Evolutionary conservation across 1,139 yeast species (phyloP).

Genomic region (Suhomyces bokatorum): DNA sequence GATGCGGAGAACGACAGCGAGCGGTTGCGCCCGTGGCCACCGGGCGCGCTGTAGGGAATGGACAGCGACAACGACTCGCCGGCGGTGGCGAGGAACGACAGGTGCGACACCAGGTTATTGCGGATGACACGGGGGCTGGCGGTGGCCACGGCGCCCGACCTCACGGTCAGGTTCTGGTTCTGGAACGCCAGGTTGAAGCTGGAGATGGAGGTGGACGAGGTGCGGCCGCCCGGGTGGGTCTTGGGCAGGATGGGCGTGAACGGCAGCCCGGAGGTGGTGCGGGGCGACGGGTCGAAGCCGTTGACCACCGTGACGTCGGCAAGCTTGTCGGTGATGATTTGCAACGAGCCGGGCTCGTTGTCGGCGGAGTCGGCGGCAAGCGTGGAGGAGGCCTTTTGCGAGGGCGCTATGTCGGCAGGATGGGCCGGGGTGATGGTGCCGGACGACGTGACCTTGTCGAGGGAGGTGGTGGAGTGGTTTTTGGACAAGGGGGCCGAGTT

Average conservation of each 20-base stretch:
- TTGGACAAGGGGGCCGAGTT: slow-evolving; percentile 29
- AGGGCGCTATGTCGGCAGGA: slow-evolving; percentile 7
- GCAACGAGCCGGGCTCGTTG: slow-evolving; percentile 4
- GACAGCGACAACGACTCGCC: slow-evolving; percentile 57
- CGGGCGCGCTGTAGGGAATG: slow-evolving; percentile 76
- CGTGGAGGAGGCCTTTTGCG: too few species aligned
- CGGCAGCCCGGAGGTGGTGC: slow-evolving; percentile 9
- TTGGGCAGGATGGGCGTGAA: slow-evolving; percentile 22
- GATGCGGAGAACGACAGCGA: slow-evolving; percentile 11
- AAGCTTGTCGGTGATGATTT: slow-evolving; percentile 11
- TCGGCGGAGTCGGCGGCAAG: not conserved
- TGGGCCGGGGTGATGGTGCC: slow-evolving; percentile 21
- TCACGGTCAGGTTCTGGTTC: not conserved
- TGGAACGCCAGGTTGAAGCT: slow-evolving; percentile 15
- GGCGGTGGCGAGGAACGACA: slow-evolving; percentile 37
- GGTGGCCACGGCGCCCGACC: slow-evolving; percentile 15
- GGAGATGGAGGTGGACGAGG: slow-evolving; percentile 18
- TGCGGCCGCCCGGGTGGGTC: slow-evolving; percentile 19
- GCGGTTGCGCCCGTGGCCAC: slow-evolving; percentile 46
- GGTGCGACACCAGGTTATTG: slow-evolving; percentile 47
- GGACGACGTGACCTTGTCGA: slow-evolving; percentile 17
- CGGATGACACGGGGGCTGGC: slow-evolving; percentile 44
- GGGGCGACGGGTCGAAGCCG: slow-evolving; percentile 17
- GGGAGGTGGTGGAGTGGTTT: slow-evolving; percentile 26
- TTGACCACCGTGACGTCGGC: slow-evolving; percentile 12